These are phyloP conservation scores for Xylaria acuta DNA, from an alignment of 495 filamentous ascomycete species.

Conservation along the genomic window DNA sequence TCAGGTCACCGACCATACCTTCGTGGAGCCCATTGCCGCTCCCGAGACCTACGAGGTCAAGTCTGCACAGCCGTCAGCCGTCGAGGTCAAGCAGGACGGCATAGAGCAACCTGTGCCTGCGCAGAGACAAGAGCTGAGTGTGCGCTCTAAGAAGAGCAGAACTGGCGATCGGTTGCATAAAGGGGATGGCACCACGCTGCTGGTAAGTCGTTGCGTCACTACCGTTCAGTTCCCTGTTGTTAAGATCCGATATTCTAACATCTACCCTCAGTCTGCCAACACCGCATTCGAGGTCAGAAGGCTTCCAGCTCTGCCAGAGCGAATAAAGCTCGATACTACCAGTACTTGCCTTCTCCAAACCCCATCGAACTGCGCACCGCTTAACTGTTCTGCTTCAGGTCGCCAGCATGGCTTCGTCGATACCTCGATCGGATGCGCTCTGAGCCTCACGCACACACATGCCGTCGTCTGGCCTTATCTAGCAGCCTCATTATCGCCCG, in stretches of 20 bases:
- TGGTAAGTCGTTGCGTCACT: constrained; percentile 57
- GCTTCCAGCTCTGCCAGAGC: constrained; percentile 79
- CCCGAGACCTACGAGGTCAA: constrained; percentile 58
- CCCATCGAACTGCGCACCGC: constrained; percentile 29
- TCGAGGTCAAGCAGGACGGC: constrained; percentile 51
- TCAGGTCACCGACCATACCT: constrained; percentile 62
- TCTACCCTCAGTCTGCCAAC: constrained; percentile 72
- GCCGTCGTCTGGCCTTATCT: constrained; percentile 91
- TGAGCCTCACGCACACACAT: constrained; percentile 77
- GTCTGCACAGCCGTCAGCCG: constrained; percentile 48
- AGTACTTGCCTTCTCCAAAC: constrained; percentile 51
- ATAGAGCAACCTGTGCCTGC: constrained; percentile 46
- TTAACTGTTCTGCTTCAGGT: constrained; percentile 44
- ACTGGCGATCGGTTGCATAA: constrained; percentile 60
- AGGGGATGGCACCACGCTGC: constrained; percentile 65
- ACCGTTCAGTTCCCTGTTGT: constrained; percentile 4
- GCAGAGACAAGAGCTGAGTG: constrained; percentile 60
- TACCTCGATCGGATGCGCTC: constrained; percentile 70
- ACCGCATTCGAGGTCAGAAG: constrained; percentile 85
- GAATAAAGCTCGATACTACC: constrained; percentile 65
- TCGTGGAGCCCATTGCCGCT: constrained; percentile 51
- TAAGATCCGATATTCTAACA: constrained; percentile 25
- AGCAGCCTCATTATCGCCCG: constrained; percentile 64
- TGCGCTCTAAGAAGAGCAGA: constrained; percentile 66
- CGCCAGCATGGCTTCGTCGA: constrained; percentile 69